These are phyloP conservation scores for Chytriomyces sp. DNA, from an alignment of 192 early-diverging fungal species.

Conservation along the genomic window DNA sequence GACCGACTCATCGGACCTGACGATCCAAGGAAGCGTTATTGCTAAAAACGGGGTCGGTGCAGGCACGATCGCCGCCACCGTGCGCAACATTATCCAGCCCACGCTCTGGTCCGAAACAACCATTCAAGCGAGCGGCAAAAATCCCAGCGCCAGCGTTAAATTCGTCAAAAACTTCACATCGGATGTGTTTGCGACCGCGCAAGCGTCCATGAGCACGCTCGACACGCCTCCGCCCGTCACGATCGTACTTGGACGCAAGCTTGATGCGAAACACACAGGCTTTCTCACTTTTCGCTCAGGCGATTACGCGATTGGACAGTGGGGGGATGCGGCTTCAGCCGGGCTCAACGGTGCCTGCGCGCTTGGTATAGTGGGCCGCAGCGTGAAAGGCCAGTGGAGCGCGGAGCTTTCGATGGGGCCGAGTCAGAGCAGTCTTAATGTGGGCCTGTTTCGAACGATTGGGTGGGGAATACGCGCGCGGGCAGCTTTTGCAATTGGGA, in stretches of 20 bases:
- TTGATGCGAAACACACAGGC: constrained; percentile 69
- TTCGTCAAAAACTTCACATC: constrained; percentile 62
- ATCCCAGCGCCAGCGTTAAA: constrained; percentile 54
- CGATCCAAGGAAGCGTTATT: constrained; percentile 45
- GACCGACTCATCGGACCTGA: constrained; percentile 35
- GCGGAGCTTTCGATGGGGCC: constrained; percentile 47
- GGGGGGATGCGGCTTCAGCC: constrained; percentile 52
- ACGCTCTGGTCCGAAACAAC: constrained; percentile 71
- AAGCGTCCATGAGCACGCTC: constrained; percentile 54
- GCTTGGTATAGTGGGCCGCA: constrained; percentile 40
- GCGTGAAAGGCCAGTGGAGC: constrained; percentile 28
- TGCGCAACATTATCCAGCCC: constrained; percentile 76
- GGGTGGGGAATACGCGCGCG: constrained; percentile 38
- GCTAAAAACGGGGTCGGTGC: constrained; percentile 70
- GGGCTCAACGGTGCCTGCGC: constrained; percentile 30
- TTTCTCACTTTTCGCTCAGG: constrained; percentile 80
- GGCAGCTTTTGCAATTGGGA: constrained; percentile 38
- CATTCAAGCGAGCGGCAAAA: constrained; percentile 57
- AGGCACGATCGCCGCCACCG: constrained; percentile 75
- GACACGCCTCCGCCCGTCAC: constrained; percentile 67
- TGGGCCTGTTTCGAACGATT: constrained; percentile 38
- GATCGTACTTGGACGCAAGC: constrained; percentile 62
- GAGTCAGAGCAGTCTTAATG: constrained; percentile 32
- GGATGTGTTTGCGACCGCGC: constrained; percentile 68
- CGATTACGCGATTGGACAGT: constrained; percentile 65